Base-by-base conservation (phyloP, 1,284 basidiomycete genomes). In the Microbotryum silenes-acaulis region DNA sequence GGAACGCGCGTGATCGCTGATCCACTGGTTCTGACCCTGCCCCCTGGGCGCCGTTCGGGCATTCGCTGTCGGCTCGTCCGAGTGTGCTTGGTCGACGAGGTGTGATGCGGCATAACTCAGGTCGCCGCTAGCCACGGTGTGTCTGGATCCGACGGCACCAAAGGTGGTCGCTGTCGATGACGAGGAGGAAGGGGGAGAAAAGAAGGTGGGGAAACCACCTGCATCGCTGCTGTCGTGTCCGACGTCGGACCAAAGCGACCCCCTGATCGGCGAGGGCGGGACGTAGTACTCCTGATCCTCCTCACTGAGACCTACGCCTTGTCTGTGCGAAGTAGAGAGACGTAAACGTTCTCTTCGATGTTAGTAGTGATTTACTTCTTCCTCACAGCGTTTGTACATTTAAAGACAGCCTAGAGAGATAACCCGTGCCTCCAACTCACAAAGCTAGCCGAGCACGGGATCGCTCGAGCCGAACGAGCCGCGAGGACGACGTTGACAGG, bases 211-310 rank as follows among this genome's bases (percentile, higher is more conserved):
- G 10, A 25, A 31, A 33, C 51, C 18, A 18, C 31, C 33, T 25
- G 51, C 51, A 16, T 33, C 51, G 27, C n/a, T 33, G 23, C 16
- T 27, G 16, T 58, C 62, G 47, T 65, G 66, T 4, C 63, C 63
- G 21, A 57, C 23, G 37, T 67, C 66, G 46, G 54, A 60, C 63
- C 63, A 67, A 1, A 58, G 50, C 9, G 60, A 50, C 54, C 56
- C 57, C 5, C 33, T 42, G 46, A 60, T 50, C 9, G 67, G 67
- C 7, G 60, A 62, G 0, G 65, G 60, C 14, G 65, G 67, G n/a
- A 66, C 60, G 51, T 68, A 68, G 31, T 64, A 68, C 7, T 66
- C 54, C 25, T 66, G 64, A 25, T 68, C 67, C 31, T 64, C 61
- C 50, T 64, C 64, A 20, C 58, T 60, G 4, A 66, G 45, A n/a